Evolutionary conservation across 2,329 filamentous ascomycete genomes (phyloP).

Genomic region (Fusarium sp.): DNA sequence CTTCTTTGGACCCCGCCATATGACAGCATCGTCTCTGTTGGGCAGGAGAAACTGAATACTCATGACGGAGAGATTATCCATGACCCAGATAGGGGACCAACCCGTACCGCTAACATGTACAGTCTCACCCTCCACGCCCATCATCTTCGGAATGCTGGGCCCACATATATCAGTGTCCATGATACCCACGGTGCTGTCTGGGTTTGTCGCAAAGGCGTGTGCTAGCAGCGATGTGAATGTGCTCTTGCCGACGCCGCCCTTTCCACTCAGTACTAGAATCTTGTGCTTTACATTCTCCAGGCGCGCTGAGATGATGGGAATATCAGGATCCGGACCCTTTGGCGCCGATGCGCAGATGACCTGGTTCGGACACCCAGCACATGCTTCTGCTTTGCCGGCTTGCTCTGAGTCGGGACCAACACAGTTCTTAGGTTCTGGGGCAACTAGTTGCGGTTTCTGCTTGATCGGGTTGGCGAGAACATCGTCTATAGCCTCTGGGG

Average conservation of each 20-base stretch:
- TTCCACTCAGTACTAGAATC: conserved; percentile 91
- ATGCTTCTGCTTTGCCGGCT: conserved; percentile 81
- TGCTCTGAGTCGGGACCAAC: conserved; percentile 86
- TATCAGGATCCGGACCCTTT: conserved; percentile 95
- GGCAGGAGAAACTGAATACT: conserved; percentile 99
- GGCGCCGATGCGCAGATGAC: conserved; percentile 92
- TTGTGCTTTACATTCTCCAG: conserved; percentile 89
- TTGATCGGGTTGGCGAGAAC: conserved; percentile 83
- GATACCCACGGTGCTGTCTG: conserved; percentile 83
- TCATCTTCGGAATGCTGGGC: conserved; percentile 97
- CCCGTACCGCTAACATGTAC: conserved; percentile 91
- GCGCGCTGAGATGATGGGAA: conserved; percentile 86
- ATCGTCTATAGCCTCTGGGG: conserved; percentile 73
- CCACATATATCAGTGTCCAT: conserved; percentile 99
- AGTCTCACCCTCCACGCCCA: conserved; percentile 93
- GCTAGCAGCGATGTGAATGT: conserved; percentile 91
- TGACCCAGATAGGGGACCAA: conserved; percentile 96
- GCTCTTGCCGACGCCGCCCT: conserved; percentile 96
- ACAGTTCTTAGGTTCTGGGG: conserved; percentile 96
- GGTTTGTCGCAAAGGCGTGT: conserved; percentile 88
- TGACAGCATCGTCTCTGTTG: conserved; percentile 91
- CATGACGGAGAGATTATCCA: conserved; percentile 95
- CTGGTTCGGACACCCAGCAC: conserved; percentile 96
- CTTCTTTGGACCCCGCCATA: conserved; percentile 98
- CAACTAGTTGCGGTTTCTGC: conserved; percentile 84